phyloP scores from a whole-genome alignment of 148 eudicot species.

The Drosera capensis region DNA sequence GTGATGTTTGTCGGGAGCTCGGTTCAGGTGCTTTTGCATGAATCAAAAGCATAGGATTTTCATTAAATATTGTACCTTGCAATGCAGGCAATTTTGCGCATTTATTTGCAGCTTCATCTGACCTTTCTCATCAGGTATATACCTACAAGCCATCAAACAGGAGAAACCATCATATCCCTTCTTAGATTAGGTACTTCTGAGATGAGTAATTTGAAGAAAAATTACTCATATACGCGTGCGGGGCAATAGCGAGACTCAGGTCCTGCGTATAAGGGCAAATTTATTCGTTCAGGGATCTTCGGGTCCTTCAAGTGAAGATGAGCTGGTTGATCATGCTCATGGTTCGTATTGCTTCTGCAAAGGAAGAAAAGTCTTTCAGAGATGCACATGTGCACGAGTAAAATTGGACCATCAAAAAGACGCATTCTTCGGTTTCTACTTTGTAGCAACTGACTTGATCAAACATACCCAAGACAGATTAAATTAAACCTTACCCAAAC shows the following conservation, averaged over 20 bases:
- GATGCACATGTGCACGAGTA: neutral
- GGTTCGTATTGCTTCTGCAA: constrained; percentile 88
- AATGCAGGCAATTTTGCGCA: constrained; percentile 95
- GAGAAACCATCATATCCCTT: constrained; percentile 2
- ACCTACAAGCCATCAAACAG: constrained; percentile 27
- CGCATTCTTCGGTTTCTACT: too few relatives aligned
- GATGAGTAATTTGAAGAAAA: neutral
- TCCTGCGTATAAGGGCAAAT: constrained; percentile 65
- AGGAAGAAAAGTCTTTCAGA: neutral
- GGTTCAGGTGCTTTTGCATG: neutral
- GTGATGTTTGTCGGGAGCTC: too few relatives aligned
- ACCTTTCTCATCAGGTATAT: constrained; percentile 50
- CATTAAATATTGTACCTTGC: constrained; percentile 43
- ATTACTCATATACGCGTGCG: constrained; percentile 95
- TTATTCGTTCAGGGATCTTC: constrained; percentile 44
- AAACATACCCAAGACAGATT: too few relatives aligned
- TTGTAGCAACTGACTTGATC: too few relatives aligned
- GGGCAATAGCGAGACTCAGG: constrained; percentile 94
- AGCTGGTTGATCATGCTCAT: constrained; percentile 92
- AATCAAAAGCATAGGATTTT: neutral
- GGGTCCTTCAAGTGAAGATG: constrained; percentile 83
- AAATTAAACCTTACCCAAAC: too few relatives aligned
- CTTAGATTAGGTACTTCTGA: neutral
- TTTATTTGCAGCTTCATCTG: constrained; percentile 72
- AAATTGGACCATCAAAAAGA: neutral